phyloP scores from a whole-genome alignment of 78 protist genomes.

The Cavenderia fasciculata region DNA sequence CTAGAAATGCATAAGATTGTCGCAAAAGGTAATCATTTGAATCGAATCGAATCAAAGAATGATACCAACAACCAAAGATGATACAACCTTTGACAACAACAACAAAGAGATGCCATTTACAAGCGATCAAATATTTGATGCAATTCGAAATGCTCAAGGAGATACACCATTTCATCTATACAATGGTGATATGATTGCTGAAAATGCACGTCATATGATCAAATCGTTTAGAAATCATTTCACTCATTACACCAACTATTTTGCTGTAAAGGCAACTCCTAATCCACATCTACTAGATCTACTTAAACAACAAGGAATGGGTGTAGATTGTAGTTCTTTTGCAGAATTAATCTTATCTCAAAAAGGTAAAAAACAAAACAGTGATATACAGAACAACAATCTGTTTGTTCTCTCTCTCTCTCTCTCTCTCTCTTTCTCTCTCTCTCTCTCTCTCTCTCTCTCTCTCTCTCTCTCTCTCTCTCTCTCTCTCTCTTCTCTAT shows the following conservation, averaged over 20 bases:
- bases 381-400: not conserved
- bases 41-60: too few relatives aligned
- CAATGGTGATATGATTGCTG: slow-evolving; percentile 55
- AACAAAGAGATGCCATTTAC: too few relatives aligned
- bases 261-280: slow-evolving; percentile 73
- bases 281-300: slow-evolving; percentile 42
- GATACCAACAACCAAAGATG: too few relatives aligned
- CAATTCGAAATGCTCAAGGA: not conserved
- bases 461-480: too few relatives aligned
- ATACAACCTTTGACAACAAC: too few relatives aligned
- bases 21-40: too few relatives aligned
- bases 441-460: too few relatives aligned
- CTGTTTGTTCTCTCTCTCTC: not conserved
- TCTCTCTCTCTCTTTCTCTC: too few relatives aligned
- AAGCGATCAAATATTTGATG: slow-evolving; percentile 13
- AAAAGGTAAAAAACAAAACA: slow-evolving; percentile 10
- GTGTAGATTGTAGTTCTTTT: slow-evolving; percentile 63
- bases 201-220: slow-evolving; percentile 12
- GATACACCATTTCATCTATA: slow-evolving; percentile 63
- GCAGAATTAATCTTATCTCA: slow-evolving; percentile 56
- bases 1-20: too few relatives aligned
- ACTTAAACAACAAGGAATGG: slow-evolving; percentile 56
- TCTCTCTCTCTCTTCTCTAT: too few relatives aligned
- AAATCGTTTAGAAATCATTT: slow-evolving; percentile 11
- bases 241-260: slow-evolving; percentile 39